Percentiles rank a stretch among this genome's conserved stretches.
phyloP scores from a whole-genome alignment of 2,329 filamentous ascomycete genomes.

The Cadophora sp. region DNA sequence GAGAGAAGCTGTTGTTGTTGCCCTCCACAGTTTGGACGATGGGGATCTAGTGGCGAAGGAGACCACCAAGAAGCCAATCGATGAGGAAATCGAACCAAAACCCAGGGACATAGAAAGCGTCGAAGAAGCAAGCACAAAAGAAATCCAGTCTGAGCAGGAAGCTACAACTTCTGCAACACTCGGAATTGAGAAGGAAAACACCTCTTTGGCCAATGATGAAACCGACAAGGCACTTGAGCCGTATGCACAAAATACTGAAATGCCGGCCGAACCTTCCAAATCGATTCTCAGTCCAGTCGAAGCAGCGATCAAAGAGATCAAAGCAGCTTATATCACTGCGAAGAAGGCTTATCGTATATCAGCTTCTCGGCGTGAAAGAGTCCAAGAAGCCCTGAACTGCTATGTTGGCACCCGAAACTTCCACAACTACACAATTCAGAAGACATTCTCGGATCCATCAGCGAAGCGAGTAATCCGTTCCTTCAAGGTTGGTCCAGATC shows the following conservation, averaged over 20 bases:
- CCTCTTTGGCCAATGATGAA: slow-evolving; percentile 16
- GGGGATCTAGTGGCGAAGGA: slow-evolving; percentile 29
- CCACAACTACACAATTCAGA: slow-evolving; percentile 98
- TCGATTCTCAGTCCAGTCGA: slow-evolving; percentile 58
- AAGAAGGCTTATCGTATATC: slow-evolving; percentile 87
- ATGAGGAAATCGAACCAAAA: slow-evolving; percentile 27
- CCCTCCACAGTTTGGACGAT: slow-evolving; percentile 55
- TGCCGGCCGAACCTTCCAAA: slow-evolving; percentile 15
- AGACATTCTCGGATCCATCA: slow-evolving; percentile 79
- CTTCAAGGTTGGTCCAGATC: slow-evolving; percentile 77
- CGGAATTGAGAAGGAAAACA: neutral
- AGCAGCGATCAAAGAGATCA: slow-evolving; percentile 74
- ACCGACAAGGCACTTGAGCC: neutral
- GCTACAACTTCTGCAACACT: neutral
- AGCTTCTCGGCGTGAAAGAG: slow-evolving; percentile 70
- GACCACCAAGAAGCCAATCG: slow-evolving; percentile 18
- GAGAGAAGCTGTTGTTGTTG: slow-evolving; percentile 65
- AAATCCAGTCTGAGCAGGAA: slow-evolving; percentile 6
- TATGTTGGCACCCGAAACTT: slow-evolving; percentile 90
- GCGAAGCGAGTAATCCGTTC: slow-evolving; percentile 92
- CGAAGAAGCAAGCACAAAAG: neutral
- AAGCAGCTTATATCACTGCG: slow-evolving; percentile 80
- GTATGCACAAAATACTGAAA: neutral
- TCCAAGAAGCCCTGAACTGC: slow-evolving; percentile 75
- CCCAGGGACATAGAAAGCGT: neutral